A percentile compares a stretch with the other conserved stretches of the same genome.
Conservation (phyloP, 148 eudicot species). For the Talinum fruticosum region DNA sequence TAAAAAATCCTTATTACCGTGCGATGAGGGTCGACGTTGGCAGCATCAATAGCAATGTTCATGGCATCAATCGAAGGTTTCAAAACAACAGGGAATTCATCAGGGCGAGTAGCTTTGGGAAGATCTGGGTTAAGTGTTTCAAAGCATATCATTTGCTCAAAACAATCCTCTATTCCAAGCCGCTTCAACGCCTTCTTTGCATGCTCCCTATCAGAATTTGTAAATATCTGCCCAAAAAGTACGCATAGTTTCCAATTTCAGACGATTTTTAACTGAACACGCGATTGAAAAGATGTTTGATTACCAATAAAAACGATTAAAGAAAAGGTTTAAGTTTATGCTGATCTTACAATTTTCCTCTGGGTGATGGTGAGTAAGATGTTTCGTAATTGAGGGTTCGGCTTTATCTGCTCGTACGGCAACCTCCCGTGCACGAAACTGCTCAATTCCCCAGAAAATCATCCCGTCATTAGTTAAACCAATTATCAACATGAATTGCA, state of each 20-base stretch:
- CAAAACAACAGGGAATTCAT: slow-evolving; percentile 63
- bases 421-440: slow-evolving; percentile 94
- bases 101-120: slow-evolving; percentile 48
- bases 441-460: too few relatives aligned
- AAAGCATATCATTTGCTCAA: slow-evolving; percentile 75
- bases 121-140: slow-evolving; percentile 80
- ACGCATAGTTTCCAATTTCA: neutral
- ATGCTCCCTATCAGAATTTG: slow-evolving; percentile 72
- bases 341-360: slow-evolving; percentile 58
- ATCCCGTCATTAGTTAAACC: neutral
- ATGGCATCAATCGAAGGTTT: slow-evolving; percentile 80
- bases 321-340: neutral
- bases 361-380: slow-evolving; percentile 58
- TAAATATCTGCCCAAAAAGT: slow-evolving; percentile 57
- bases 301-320: neutral
- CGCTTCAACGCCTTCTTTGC: slow-evolving; percentile 63
- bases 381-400: slow-evolving; percentile 58
- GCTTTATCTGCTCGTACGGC: slow-evolving; percentile 75
- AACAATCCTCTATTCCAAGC: slow-evolving; percentile 69
- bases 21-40: slow-evolving; percentile 60
- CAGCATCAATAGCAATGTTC: slow-evolving; percentile 56
- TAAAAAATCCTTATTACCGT: slow-evolving; percentile 41
- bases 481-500: neutral
- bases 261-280: neutral
- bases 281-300: neutral